Conservation (phyloP, 2,329 filamentous ascomycete species). For the Dothistroma septosporum region DNA sequence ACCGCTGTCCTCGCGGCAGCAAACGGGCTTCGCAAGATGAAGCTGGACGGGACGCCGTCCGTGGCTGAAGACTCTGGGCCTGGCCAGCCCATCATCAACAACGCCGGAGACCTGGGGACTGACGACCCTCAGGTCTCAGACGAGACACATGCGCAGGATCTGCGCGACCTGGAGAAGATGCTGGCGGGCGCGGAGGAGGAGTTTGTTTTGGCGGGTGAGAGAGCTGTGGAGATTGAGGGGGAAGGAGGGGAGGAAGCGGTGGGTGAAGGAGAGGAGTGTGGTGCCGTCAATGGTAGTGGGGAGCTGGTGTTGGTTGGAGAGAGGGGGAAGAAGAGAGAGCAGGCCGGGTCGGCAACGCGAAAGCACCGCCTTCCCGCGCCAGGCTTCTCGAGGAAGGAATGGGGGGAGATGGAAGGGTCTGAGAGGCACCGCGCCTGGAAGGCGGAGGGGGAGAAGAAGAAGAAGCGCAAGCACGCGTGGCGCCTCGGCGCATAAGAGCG, state of each 20-base stretch:
- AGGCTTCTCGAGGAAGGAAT: neutral
- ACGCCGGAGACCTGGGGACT: neutral
- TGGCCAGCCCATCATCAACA: neutral
- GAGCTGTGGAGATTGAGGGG: neutral
- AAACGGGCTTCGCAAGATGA: neutral
- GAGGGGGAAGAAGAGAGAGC: neutral
- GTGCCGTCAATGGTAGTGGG: neutral
- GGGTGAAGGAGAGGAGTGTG: neutral
- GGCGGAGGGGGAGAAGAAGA: neutral
- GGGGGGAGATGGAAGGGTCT: neutral
- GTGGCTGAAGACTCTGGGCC: neutral
- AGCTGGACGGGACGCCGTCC: neutral
- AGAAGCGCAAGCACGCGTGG: neutral
- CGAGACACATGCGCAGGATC: neutral
- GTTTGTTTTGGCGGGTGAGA: neutral
- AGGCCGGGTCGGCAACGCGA: neutral
- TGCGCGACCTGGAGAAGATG: neutral
- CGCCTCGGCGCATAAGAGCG: neutral
- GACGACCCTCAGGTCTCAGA: neutral
- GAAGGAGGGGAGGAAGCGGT: neutral
- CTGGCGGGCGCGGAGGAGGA: neutral
- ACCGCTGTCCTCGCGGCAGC: neutral
- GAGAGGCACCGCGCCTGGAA: neutral
- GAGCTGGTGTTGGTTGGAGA: neutral
- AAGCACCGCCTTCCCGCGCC: neutral